phyloP scores from a whole-genome alignment of 306 rosid genomes.

The Rosa lucieae region DNA sequence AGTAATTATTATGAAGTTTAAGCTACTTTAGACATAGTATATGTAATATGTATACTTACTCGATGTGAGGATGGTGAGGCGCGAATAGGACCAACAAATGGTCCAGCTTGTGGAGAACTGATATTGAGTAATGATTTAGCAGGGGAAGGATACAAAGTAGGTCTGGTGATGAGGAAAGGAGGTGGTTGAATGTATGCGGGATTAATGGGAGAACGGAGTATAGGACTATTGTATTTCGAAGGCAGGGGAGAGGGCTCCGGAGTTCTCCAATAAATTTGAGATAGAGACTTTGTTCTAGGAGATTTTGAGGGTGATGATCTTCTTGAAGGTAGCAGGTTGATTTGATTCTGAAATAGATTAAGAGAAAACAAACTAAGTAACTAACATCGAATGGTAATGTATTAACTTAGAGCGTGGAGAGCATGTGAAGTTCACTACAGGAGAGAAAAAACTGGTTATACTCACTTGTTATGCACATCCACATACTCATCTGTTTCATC shows the following conservation, averaged over 20 bases:
- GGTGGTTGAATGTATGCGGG: slow-evolving; percentile 34
- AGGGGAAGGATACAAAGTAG: slow-evolving; percentile 29
- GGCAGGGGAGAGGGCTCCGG: slow-evolving; percentile 38
- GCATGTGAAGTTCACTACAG: background rate
- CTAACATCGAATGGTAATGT: background rate
- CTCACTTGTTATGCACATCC: slow-evolving; percentile 61
- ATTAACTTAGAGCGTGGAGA: background rate
- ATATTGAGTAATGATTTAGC: slow-evolving; percentile 5
- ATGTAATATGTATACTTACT: background rate
- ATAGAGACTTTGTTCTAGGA: slow-evolving; percentile 27
- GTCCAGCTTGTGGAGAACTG: slow-evolving; percentile 21
- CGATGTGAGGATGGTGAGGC: slow-evolving; percentile 25
- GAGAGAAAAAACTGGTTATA: slow-evolving; percentile 3
- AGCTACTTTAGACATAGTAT: background rate
- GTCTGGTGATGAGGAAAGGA: slow-evolving; percentile 11
- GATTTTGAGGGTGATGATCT: slow-evolving; percentile 48
- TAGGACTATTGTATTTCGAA: slow-evolving; percentile 29
- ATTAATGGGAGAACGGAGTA: slow-evolving; percentile 35
- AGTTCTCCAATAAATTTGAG: slow-evolving; percentile 34
- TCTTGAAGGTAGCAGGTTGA: slow-evolving; percentile 49
- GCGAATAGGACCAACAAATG: slow-evolving; percentile 1
- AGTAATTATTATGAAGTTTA: background rate
- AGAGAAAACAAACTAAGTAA: slow-evolving; percentile 9
- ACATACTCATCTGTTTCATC: slow-evolving; percentile 83
- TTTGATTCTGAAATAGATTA: slow-evolving; percentile 48